Percentiles rank a stretch among this genome's conserved stretches.
These are phyloP conservation scores for Aurinia saxatilis DNA, from an alignment of 345 rosid species.

Conservation along the genomic window DNA sequence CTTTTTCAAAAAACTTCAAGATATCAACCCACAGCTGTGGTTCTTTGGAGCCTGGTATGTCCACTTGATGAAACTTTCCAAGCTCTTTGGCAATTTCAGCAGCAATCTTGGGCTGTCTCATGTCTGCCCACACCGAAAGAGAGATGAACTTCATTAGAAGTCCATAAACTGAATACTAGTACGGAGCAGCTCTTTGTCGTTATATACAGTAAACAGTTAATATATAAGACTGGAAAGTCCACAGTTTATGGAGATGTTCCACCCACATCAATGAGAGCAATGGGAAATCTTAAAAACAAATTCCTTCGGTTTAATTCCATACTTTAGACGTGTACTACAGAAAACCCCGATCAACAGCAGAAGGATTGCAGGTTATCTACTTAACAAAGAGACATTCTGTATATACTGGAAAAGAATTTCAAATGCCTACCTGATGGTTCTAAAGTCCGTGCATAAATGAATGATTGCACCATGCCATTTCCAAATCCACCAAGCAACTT, in stretches of 20 bases:
- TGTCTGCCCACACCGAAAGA: constrained; percentile 43
- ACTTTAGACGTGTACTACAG: neutral
- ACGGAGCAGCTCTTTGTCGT: neutral
- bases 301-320: neutral
- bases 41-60: constrained; percentile 83
- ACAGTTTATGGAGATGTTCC: neutral
- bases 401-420: neutral
- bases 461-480: constrained; percentile 97
- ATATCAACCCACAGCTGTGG: constrained; percentile 92
- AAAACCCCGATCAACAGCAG: neutral
- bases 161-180: neutral
- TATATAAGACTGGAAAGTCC: neutral
- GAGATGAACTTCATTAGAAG: constrained; percentile 1
- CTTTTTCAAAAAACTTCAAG: constrained; percentile 77
- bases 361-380: neutral
- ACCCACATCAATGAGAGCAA: neutral
- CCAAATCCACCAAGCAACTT: constrained; percentile 84
- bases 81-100: constrained; percentile 89
- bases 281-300: neutral
- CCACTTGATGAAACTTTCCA: constrained; percentile 67
- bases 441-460: constrained; percentile 78
- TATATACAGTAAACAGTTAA: neutral
- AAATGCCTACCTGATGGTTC: constrained; percentile 53
- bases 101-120: constrained; percentile 69
- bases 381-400: neutral